These are phyloP conservation scores for Ustilago tritici DNA, from an alignment of 1,284 basidiomycete species.

Conservation along the genomic window DNA sequence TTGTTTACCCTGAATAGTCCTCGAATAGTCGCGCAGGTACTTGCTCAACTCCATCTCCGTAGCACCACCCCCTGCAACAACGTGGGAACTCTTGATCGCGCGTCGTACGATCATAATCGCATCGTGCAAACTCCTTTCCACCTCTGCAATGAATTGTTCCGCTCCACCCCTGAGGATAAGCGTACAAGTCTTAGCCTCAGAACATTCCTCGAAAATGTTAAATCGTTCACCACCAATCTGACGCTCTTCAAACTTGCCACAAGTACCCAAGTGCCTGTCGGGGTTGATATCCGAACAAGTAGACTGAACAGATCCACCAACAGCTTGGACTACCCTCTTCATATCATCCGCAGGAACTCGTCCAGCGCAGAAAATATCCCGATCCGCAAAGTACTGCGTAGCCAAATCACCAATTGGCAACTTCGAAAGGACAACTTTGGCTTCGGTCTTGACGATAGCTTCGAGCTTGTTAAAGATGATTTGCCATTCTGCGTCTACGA, in stretches of 20 bases:
- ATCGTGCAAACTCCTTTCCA: slow-evolving; percentile 96
- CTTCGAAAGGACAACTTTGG: slow-evolving; percentile 97
- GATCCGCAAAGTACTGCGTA: slow-evolving; percentile 99
- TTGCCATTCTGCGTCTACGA: slow-evolving; percentile 99
- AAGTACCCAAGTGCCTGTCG: slow-evolving; percentile 89
- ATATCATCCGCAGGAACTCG: slow-evolving; percentile 91
- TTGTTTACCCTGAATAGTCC: slow-evolving; percentile 94
- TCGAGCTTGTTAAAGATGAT: slow-evolving; percentile 99
- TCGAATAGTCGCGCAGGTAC: slow-evolving; percentile 87
- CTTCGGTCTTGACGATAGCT: slow-evolving; percentile 94
- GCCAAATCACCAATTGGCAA: slow-evolving; percentile 98
- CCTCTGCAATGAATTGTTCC: slow-evolving; percentile 98
- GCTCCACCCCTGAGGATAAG: slow-evolving; percentile 94
- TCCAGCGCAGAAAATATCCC: slow-evolving; percentile 98
- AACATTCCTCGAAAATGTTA: slow-evolving; percentile 94
- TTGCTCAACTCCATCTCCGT: slow-evolving; percentile 98
- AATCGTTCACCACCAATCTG: slow-evolving; percentile 98
- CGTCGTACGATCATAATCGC: slow-evolving; percentile 99
- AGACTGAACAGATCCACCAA: slow-evolving; percentile 93
- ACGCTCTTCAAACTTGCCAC: slow-evolving; percentile 90
- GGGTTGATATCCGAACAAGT: slow-evolving; percentile 89
- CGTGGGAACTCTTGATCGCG: slow-evolving; percentile 92
- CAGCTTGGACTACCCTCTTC: slow-evolving; percentile 93
- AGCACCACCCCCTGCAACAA: slow-evolving; percentile 97
- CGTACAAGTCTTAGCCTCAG: slow-evolving; percentile 98